Evolutionary conservation across 2,329 filamentous ascomycete genomes (phyloP).

Genomic region (Didymella sp.): DNA sequence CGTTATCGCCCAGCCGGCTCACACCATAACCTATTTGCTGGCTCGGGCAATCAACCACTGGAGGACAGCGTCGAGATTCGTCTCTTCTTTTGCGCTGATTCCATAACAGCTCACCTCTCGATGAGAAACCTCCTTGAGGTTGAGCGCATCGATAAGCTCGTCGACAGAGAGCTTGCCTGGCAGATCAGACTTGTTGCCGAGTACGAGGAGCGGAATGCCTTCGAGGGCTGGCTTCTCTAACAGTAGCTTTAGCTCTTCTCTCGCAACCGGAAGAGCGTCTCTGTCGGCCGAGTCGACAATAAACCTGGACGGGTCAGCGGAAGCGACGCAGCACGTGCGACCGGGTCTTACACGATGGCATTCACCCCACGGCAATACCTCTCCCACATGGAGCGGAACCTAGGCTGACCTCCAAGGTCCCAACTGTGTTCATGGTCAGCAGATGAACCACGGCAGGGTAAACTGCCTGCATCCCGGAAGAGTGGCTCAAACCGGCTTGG

Average conservation of each 20-base stretch:
- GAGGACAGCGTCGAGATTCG: slow-evolving; percentile 94
- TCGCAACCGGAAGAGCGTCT: slow-evolving; percentile 79
- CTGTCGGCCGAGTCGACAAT: slow-evolving; percentile 96
- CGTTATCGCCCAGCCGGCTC: slow-evolving; percentile 25
- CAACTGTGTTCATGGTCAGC: slow-evolving; percentile 65
- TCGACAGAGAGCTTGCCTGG: slow-evolving; percentile 91
- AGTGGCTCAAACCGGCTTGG: slow-evolving; percentile 44
- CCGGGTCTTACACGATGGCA: slow-evolving; percentile 77
- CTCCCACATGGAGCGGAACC: slow-evolving; percentile 99
- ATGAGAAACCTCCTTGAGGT: slow-evolving; percentile 85
- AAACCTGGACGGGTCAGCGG: slow-evolving; percentile 64
- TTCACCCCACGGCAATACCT: slow-evolving; percentile 97
- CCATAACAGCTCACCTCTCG: slow-evolving; percentile 98
- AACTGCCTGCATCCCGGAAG: slow-evolving; percentile 40
- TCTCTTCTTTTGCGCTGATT: slow-evolving; percentile 98
- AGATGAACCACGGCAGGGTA: slow-evolving; percentile 38
- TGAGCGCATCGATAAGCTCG: slow-evolving; percentile 90
- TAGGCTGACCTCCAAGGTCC: slow-evolving; percentile 96
- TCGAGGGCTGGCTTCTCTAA: slow-evolving; percentile 84
- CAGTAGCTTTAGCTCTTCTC: slow-evolving; percentile 89
- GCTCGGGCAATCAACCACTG: slow-evolving; percentile 95
- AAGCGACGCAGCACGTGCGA: slow-evolving; percentile 20
- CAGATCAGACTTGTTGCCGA: slow-evolving; percentile 97
- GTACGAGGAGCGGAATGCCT: slow-evolving; percentile 89
- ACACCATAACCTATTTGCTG: slow-evolving; percentile 51